Conservation (phyloP, 2,329 filamentous ascomycete species). For the Metarhizium sp. region DNA sequence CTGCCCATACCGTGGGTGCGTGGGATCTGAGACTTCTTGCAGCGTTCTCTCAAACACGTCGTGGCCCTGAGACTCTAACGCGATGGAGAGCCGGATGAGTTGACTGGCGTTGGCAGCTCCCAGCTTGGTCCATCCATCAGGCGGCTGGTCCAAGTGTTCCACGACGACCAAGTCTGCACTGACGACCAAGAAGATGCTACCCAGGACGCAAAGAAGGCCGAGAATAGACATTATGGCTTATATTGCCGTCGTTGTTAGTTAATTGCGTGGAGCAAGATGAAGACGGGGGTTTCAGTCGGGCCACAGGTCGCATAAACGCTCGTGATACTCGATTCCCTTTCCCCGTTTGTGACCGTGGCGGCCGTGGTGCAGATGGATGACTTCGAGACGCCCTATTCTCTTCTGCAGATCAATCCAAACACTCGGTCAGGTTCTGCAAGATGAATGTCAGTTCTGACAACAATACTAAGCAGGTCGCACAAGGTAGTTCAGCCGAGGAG, state of each 20-base stretch:
- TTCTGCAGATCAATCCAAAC: no score
- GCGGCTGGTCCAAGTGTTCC: conserved; percentile 11
- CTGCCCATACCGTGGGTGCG: conserved; percentile 35
- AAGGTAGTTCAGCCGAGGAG: neutral
- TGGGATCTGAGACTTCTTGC: conserved; percentile 38
- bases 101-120: conserved; percentile 10
- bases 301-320: no score
- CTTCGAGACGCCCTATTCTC: no score
- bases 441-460: neutral
- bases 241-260: neutral
- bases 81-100: conserved; percentile 20
- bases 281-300: no score
- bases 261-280: neutral
- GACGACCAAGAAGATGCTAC: neutral
- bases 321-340: no score
- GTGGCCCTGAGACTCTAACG: conserved; percentile 15
- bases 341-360: no score
- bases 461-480: neutral
- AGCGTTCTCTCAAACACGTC: conserved; percentile 32
- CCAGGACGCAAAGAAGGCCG: neutral
- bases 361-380: no score
- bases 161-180: conserved; percentile 6
- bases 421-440: no score
- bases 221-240: neutral
- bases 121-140: conserved; percentile 15